Conservation (phyloP, 148 eudicot species). For the Tetragonia tetragonoides region DNA sequence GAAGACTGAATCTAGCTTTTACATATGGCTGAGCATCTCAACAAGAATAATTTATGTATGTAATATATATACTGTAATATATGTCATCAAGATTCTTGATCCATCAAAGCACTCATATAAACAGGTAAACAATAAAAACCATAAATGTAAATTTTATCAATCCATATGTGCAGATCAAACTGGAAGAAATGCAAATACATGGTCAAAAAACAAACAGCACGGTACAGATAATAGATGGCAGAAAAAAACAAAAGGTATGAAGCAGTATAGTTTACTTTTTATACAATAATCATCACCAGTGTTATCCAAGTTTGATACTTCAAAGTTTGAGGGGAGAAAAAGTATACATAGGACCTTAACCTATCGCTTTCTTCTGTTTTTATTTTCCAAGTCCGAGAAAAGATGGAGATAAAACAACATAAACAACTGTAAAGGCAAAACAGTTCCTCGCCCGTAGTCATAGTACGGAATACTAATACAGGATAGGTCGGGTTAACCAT, state of each 20-base stretch:
- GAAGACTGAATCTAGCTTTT: no score
- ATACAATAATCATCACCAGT: slow-evolving; percentile 18
- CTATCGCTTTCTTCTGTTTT: neutral
- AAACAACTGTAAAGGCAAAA: neutral
- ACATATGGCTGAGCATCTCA: no score
- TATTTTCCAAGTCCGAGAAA: neutral
- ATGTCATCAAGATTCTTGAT: neutral
- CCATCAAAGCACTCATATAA: neutral
- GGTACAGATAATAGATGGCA: neutral
- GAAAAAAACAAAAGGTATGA: slow-evolving; percentile 4
- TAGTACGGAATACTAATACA: neutral
- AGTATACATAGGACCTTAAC: neutral
- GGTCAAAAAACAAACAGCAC: slow-evolving; percentile 10
- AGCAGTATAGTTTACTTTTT: slow-evolving; percentile 1
- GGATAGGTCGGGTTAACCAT: slow-evolving; percentile 5
- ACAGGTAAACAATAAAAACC: neutral
- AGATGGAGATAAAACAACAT: slow-evolving; percentile 11
- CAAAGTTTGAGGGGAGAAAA: neutral
- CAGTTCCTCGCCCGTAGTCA: neutral
- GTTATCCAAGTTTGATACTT: neutral
- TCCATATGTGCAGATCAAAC: slow-evolving; percentile 10
- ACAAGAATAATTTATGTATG: no score
- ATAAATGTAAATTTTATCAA: neutral
- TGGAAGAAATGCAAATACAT: neutral
- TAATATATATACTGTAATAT: no score